Evolutionary conservation across 495 filamentous ascomycete species (phyloP), one percentile per base, ranked within the genome.

Genomic region (Penicillium diatomitis): DNA sequence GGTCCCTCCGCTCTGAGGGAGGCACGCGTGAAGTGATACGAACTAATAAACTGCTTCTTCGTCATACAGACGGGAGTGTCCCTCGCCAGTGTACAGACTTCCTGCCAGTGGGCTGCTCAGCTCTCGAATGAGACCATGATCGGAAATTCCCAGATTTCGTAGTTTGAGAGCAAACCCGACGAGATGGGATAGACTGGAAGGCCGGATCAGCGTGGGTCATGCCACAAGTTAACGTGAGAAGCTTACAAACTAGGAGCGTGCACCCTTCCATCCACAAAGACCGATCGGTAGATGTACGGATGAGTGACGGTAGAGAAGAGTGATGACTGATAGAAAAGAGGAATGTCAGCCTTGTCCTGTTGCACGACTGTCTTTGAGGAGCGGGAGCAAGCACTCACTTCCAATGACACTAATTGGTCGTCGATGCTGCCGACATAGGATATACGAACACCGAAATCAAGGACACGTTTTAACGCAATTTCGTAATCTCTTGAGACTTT

Each of bases 111-210:
- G 87, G 3, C 81, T 70, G 41, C 88, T 95, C 10, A 97, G 75
- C 66, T 98, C 92, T 34, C 90, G 83, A 48, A 98, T 85, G 32
- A 98, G 77, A 6, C 92, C 92, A 60, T 97, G 92, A 53, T 98
- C 92, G 31, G 86, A 77, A 27, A 97, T 77, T 4, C 92, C 92
- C 10, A 95, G 78, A 55, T 98, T 98, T 39, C 92, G 85, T 29
- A 98, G 73, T 56, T 96, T 96, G 49, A 96, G 75, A 2, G 87
- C 83, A 61, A 98, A 96, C 41, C 90, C 94, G 29, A 97, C 86
- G 3, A 98, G 74, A 57, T 95, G 88, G 3, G 88, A 88, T 8
- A 98, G 78, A 57, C 80, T 84, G 38, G 4, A n/a, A 47, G 11
- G 38, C 27, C n/a, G 31, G 8, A 11, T 61, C 50, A 49, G 41